Evolutionary conservation across 208 protist species (phyloP).

Genomic region (Lotmaria passim): DNA sequence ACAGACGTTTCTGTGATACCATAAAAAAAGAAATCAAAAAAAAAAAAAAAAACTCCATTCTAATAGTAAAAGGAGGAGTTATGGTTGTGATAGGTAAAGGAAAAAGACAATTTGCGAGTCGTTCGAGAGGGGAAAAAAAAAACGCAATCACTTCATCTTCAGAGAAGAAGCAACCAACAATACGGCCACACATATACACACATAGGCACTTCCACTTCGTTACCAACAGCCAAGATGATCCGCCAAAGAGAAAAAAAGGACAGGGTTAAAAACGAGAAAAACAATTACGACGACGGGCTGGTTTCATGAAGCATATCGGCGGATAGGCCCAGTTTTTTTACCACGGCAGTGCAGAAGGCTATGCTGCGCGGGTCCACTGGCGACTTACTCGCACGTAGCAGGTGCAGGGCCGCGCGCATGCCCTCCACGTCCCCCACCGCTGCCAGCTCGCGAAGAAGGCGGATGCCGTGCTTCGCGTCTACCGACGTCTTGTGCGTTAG

Average conservation of each 20-base stretch:
- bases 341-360: constrained; percentile 44
- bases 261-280: neutral
- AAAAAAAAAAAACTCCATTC: neutral
- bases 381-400: constrained; percentile 55
- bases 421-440: constrained; percentile 45
- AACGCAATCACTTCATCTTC: neutral
- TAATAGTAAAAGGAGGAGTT: too few species aligned
- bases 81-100: too few species aligned
- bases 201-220: neutral
- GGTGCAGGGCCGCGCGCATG: constrained; percentile 41
- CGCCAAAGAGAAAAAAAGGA: neutral
- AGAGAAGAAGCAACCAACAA: neutral
- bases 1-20: neutral
- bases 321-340: constrained; percentile 44
- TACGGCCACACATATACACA: neutral
- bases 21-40: neutral
- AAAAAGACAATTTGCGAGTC: too few species aligned
- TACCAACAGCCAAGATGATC: neutral
- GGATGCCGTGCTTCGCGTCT: constrained; percentile 59
- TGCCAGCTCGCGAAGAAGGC: constrained; percentile 49
- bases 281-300: neutral
- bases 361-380: constrained; percentile 55
- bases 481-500: constrained; percentile 34
- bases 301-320: constrained; percentile 36
- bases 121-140: too few species aligned